Conservation (phyloP, 163 green algal genomes). For the Scenedesmus sp. region DNA sequence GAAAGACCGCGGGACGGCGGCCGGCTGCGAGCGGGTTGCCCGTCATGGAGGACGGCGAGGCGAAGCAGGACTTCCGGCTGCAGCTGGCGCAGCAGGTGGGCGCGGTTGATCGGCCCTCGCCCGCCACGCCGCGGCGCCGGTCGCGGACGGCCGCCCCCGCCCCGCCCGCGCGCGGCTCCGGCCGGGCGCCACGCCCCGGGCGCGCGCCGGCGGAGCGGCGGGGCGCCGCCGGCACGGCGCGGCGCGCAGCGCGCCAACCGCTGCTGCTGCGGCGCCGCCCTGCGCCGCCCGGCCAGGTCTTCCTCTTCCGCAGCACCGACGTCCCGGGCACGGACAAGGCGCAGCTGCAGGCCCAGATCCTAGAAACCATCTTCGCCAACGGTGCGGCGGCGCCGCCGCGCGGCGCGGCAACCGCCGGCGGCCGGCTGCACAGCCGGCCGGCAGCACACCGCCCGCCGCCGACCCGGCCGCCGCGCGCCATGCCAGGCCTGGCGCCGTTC, state of each 20-base stretch:
- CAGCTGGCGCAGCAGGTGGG: slow-evolving; percentile 74
- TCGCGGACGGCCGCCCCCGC: background rate
- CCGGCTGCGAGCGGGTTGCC: too few species aligned
- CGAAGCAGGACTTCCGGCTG: slow-evolving; percentile 69
- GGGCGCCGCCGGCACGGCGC: background rate
- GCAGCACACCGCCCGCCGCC: background rate
- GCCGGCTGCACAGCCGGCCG: background rate
- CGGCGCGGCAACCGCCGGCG: background rate
- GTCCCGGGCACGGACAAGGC: slow-evolving; percentile 65
- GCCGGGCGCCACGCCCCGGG: too few species aligned
- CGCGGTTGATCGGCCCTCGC: background rate
- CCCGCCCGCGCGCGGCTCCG: too few species aligned
- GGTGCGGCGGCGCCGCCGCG: slow-evolving; percentile 52
- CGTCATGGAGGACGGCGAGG: slow-evolving; percentile 46
- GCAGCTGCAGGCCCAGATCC: slow-evolving; percentile 76
- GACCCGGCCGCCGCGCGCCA: background rate
- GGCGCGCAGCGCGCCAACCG: background rate
- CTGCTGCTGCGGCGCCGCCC: background rate
- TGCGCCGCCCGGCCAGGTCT: slow-evolving; percentile 61
- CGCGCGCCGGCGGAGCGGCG: background rate
- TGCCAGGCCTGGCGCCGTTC: slow-evolving; percentile 63
- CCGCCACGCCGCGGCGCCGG: background rate
- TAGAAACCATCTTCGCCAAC: slow-evolving; percentile 72
- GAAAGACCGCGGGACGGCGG: too few species aligned
- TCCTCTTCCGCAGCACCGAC: slow-evolving; percentile 68